phyloP scores from a whole-genome alignment of 2,329 filamentous ascomycete species.

The Aspergillus fructus region DNA sequence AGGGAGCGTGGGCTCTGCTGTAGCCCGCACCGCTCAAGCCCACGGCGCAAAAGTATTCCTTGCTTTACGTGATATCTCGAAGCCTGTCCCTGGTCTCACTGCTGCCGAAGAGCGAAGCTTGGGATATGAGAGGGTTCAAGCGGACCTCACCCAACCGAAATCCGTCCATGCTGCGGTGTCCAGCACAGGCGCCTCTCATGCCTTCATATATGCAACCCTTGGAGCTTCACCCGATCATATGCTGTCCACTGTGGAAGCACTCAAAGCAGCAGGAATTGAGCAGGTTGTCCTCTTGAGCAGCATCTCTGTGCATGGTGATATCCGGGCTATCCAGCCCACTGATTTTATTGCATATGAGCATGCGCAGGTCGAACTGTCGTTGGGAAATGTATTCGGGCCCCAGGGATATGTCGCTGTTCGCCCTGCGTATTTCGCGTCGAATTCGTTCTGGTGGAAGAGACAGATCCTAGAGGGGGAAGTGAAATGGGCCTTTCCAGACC shows the following conservation, averaged over 20 bases:
- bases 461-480: slow-evolving; percentile 33
- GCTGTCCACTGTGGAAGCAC: slow-evolving; percentile 40
- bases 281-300: slow-evolving; percentile 51
- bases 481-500: slow-evolving; percentile 29
- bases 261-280: slow-evolving; percentile 48
- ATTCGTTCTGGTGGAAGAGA: slow-evolving; percentile 32
- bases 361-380: slow-evolving; percentile 45
- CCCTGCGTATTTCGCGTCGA: slow-evolving; percentile 48
- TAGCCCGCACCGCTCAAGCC: slow-evolving; percentile 40
- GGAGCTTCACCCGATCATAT: slow-evolving; percentile 39
- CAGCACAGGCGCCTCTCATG: slow-evolving; percentile 42
- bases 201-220: slow-evolving; percentile 49
- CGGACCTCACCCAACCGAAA: slow-evolving; percentile 47
- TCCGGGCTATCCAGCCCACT: slow-evolving; percentile 23
- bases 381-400: slow-evolving; percentile 43
- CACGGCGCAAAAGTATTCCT: slow-evolving; percentile 48
- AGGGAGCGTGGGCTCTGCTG: slow-evolving; percentile 44
- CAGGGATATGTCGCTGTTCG: slow-evolving; percentile 42
- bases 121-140: slow-evolving; percentile 41
- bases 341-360: slow-evolving; percentile 44
- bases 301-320: slow-evolving; percentile 31
- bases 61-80: slow-evolving; percentile 49
- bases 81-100: slow-evolving; percentile 41
- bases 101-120: slow-evolving; percentile 26
- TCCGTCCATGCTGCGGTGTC: slow-evolving; percentile 42